These are phyloP conservation scores for Thymus quinquecostatus DNA, from an alignment of 257 asterid genomes.

Conservation along the genomic window DNA sequence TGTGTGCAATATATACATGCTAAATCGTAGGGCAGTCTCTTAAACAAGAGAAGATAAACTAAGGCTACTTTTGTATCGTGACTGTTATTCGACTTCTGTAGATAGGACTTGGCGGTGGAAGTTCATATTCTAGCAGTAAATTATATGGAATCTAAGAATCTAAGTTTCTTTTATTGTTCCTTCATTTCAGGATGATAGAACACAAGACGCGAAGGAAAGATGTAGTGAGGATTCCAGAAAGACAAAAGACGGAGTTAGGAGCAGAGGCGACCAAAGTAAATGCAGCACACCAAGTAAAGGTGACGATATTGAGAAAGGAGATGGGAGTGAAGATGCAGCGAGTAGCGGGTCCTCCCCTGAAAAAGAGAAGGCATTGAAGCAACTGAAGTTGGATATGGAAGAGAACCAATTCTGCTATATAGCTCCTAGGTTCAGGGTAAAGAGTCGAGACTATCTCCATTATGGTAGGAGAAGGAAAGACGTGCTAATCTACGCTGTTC, in stretches of 20 bases:
- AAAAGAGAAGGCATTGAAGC: conserved; percentile 47
- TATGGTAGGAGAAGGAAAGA: conserved; percentile 60
- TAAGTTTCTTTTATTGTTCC: neutral
- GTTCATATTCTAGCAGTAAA: no score
- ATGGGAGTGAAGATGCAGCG: conserved; percentile 25
- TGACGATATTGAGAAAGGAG: neutral
- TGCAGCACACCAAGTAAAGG: conserved; percentile 21
- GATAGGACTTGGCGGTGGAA: neutral
- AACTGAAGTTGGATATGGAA: conserved; percentile 70
- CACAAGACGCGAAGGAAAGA: conserved; percentile 30
- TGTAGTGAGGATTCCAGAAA: conserved; percentile 23
- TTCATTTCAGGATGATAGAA: conserved; percentile 42
- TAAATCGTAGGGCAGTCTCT: neutral
- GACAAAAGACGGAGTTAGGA: conserved; percentile 14
- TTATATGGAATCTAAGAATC: no score
- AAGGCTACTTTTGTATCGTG: neutral
- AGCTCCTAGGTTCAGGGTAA: conserved; percentile 52
- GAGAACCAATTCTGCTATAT: conserved; percentile 64
- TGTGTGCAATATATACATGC: neutral
- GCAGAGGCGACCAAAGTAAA: conserved; percentile 1
- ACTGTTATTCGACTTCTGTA: neutral
- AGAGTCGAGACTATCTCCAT: conserved; percentile 46
- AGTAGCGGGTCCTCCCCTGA: conserved; percentile 18
- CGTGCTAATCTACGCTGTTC: conserved; percentile 58
- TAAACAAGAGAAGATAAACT: neutral